Conservation (phyloP, 2,329 filamentous ascomycete species). For the Fusarium siculi region DNA sequence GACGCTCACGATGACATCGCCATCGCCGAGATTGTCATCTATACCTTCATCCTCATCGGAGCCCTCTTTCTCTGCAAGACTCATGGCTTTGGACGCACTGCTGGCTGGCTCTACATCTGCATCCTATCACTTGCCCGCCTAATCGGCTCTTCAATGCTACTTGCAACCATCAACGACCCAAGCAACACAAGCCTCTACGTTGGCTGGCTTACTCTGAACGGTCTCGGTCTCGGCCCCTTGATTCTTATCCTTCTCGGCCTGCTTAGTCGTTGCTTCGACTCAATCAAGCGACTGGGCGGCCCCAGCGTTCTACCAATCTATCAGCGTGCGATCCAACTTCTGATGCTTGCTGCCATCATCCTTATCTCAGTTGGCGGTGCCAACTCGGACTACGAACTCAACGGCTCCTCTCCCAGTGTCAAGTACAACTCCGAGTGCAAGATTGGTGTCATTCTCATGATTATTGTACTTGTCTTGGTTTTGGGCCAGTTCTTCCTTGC, state of each 20-base stretch:
- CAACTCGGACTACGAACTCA: slow-evolving; percentile 37
- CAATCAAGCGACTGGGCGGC: slow-evolving; percentile 54
- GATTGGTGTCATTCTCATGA: slow-evolving; percentile 45
- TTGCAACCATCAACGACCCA: slow-evolving; percentile 60
- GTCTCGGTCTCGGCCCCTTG: slow-evolving; percentile 56
- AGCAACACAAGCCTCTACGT: slow-evolving; percentile 53
- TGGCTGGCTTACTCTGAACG: slow-evolving; percentile 48
- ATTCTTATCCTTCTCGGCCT: slow-evolving; percentile 54
- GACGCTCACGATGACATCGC: slow-evolving; percentile 47
- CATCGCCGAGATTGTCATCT: slow-evolving; percentile 48
- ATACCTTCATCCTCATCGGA: slow-evolving; percentile 43
- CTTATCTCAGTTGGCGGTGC: slow-evolving; percentile 49
- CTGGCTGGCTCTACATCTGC: slow-evolving; percentile 69
- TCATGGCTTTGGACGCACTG: slow-evolving; percentile 65
- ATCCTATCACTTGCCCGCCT: slow-evolving; percentile 69
- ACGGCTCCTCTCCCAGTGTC: slow-evolving; percentile 38
- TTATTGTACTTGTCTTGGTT: slow-evolving; percentile 53
- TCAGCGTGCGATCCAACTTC: slow-evolving; percentile 52
- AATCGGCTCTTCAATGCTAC: slow-evolving; percentile 60
- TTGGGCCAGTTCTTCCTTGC: slow-evolving; percentile 54
- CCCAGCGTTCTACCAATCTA: slow-evolving; percentile 44
- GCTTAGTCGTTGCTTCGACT: slow-evolving; percentile 55
- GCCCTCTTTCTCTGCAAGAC: slow-evolving; percentile 56
- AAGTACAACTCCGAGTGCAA: slow-evolving; percentile 44
- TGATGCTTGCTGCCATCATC: slow-evolving; percentile 55